Base-by-base conservation (phyloP, 371 early-diverging fungal genomes). In the Massospora cicadina region DNA sequence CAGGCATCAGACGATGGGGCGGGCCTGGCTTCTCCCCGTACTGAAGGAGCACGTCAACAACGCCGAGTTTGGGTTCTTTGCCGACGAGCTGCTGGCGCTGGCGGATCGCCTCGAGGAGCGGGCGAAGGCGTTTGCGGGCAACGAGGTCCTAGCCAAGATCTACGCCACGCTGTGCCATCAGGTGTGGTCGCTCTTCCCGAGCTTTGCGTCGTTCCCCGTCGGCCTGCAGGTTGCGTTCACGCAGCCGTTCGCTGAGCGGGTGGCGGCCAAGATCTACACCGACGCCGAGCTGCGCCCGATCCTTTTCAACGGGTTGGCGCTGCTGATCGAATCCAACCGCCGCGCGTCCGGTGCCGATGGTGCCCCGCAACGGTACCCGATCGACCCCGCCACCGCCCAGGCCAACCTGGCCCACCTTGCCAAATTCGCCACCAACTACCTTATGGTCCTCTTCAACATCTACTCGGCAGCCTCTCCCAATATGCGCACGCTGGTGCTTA, bases 161-260 rank as follows among this genome's bases (percentile, higher is more conserved):
- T 92, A 87, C 70, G 87, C 86, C 62, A 91, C 95, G 0, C 74
- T 97, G 54, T 81, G 79, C 27, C 79, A 84, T 31, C 98, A 97
- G 75, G 80, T 93, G 55, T 96, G 95, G 91, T 81, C 84, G 29
- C 73, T 94, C 58, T 78, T 91, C 28, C 90, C 90, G 17, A 88
- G 87, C 12, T 86, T 93, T 69, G 91, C 91, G 69, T 82, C 85
- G 33, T 68, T 86, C 10, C 93, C 95, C n/a, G 65, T 69, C 17
- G 95, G 94, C 69, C 69, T 91, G 30, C 54, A 70, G 27, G 61
- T 58, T 17, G n/a, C n/a, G 0, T 83, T 85, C 68, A 83, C 76
- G 31, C 75, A 80, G 24, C 71, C 67, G 23, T 76, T 87, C 54
- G 88, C 84, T 21, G 88, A 86, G 70, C 76, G 81, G 24, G 81